phyloP scores from a whole-genome alignment of 306 rosid species.

The Leucaena leucocephala region DNA sequence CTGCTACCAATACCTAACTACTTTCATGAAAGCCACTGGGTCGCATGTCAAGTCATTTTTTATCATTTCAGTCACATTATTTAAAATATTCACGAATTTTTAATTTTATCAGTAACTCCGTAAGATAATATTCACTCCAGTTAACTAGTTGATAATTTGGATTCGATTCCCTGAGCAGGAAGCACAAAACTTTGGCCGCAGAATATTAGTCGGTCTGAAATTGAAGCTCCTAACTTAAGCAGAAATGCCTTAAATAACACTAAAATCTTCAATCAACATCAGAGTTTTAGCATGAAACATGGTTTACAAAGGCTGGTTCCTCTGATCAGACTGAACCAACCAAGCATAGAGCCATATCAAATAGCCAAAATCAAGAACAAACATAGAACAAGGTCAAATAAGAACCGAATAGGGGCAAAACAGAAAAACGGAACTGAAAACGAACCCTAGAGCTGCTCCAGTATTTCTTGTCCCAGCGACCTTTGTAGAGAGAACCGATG shows the following conservation, averaged over 20 bases:
- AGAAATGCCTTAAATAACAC: background rate
- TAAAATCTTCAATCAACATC: background rate
- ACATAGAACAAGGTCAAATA: background rate
- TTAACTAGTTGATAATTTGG: background rate
- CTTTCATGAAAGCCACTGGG: background rate
- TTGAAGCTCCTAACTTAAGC: background rate
- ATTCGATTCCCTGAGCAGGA: background rate
- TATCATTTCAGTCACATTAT: background rate
- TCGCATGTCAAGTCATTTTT: background rate
- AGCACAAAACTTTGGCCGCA: background rate
- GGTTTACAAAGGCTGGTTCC: background rate
- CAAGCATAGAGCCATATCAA: background rate
- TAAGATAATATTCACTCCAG: background rate
- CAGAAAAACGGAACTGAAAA: background rate
- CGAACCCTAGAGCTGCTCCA: constrained; percentile 96
- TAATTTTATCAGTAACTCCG: background rate
- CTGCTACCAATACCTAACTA: background rate
- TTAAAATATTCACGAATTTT: background rate
- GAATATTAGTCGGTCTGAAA: background rate
- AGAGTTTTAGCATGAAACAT: background rate
- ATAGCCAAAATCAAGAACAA: background rate
- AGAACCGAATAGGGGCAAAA: background rate
- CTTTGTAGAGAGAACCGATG: constrained; percentile 75
- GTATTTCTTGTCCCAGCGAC: constrained; percentile 88
- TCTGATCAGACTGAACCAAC: background rate